phyloP scores from a whole-genome alignment of 148 eudicot species.

The Vaccinium macrocarpon region DNA sequence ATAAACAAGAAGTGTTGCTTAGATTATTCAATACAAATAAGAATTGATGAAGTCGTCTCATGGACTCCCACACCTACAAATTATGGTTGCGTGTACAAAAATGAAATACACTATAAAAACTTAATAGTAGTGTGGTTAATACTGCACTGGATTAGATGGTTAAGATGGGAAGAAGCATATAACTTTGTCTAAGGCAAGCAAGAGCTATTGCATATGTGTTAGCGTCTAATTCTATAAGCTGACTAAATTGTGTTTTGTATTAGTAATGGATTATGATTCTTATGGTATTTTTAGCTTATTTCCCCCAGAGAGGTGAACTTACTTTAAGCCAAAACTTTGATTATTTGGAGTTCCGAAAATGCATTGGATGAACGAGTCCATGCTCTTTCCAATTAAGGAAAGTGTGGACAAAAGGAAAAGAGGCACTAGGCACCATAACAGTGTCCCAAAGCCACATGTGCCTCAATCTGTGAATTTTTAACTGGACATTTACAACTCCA shows the following conservation, averaged over 20 bases:
- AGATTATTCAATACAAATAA: background rate
- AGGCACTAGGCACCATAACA: background rate
- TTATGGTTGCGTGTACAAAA: slow-evolving; percentile 1
- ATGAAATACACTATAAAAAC: background rate
- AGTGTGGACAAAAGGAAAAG: background rate
- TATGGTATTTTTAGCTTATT: background rate
- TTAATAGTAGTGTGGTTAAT: background rate
- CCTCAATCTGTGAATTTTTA: background rate
- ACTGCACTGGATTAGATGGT: background rate
- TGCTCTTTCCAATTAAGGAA: background rate
- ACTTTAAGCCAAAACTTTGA: background rate
- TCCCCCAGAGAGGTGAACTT: background rate
- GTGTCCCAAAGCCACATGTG: background rate
- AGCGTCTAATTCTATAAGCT: background rate
- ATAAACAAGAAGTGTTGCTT: background rate
- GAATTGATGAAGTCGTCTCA: background rate
- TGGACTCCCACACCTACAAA: background rate
- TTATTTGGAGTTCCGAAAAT: background rate
- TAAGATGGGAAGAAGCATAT: background rate
- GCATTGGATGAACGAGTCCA: background rate
- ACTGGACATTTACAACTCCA: background rate
- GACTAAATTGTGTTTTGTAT: too few relatives aligned
- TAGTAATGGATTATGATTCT: background rate
- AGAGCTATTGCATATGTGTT: background rate
- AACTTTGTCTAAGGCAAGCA: background rate